A percentile compares a stretch with the other conserved stretches of the same genome.
These are phyloP conservation scores for Sugiyamaella neomexicana DNA, from an alignment of 1,139 yeast genomes.

Conservation along the genomic window DNA sequence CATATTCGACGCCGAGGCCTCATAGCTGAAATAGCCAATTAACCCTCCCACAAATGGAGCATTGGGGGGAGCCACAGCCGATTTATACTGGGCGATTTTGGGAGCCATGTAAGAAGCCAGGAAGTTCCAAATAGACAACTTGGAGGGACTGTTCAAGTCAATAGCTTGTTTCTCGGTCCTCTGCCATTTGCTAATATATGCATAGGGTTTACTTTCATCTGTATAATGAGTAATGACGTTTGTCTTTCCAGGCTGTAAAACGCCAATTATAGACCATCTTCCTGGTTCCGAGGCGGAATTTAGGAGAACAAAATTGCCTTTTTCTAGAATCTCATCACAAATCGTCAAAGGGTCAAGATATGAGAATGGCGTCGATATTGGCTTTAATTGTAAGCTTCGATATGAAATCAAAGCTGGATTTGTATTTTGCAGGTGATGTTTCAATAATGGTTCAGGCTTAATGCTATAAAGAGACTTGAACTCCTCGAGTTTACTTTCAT, in stretches of 20 bases:
- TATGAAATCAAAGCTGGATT: neutral
- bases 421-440: neutral
- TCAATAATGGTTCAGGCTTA: slow-evolving; percentile 28
- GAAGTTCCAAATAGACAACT: slow-evolving; percentile 47
- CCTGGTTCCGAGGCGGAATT: slow-evolving; percentile 84
- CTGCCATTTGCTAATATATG: slow-evolving; percentile 38
- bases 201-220: slow-evolving; percentile 26
- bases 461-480: slow-evolving; percentile 28
- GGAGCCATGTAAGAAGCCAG: slow-evolving; percentile 54
- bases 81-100: slow-evolving; percentile 30
- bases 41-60: slow-evolving; percentile 75
- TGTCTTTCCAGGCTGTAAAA: slow-evolving; percentile 56
- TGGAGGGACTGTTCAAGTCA: neutral
- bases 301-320: slow-evolving; percentile 53
- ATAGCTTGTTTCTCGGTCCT: too few species aligned
- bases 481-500: slow-evolving; percentile 19
- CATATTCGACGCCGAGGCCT: slow-evolving; percentile 45
- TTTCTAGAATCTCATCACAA: slow-evolving; percentile 19
- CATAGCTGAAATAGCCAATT: slow-evolving; percentile 83
- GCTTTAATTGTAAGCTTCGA: neutral
- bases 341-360: slow-evolving; percentile 15
- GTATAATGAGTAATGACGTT: slow-evolving; percentile 67
- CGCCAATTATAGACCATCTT: slow-evolving; percentile 80
- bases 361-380: neutral
- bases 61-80: slow-evolving; percentile 26